These are phyloP conservation scores for Xerocomellus intermedius DNA, from an alignment of 768 basidiomycete species.

Conservation along the genomic window DNA sequence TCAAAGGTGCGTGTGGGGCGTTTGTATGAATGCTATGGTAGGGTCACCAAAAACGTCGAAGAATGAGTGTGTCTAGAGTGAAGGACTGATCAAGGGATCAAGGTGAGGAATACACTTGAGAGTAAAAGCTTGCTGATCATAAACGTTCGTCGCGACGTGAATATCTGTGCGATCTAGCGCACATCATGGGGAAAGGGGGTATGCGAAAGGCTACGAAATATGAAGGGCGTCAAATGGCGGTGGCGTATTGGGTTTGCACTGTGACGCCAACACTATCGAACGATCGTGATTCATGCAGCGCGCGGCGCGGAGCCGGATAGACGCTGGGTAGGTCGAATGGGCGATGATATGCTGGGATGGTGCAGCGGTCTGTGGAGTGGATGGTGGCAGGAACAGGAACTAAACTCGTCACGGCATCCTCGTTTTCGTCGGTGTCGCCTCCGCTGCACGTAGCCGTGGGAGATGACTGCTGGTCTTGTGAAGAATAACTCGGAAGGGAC, in stretches of 20 bases:
- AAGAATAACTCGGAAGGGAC: slow-evolving; percentile 13
- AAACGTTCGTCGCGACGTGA: slow-evolving; percentile 14
- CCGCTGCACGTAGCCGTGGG: slow-evolving; percentile 2
- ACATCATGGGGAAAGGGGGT: not conserved
- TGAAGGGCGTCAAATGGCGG: slow-evolving; percentile 1
- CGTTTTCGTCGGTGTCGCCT: not conserved
- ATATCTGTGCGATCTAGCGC: slow-evolving; percentile 16
- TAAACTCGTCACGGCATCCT: not conserved
- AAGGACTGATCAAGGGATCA: slow-evolving; percentile 2
- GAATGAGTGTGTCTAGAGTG: not conserved
- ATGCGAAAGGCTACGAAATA: not conserved
- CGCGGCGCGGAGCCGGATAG: not conserved
- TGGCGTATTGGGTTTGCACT: slow-evolving; percentile 13
- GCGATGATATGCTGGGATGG: slow-evolving; percentile 13
- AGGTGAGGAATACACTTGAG: not conserved
- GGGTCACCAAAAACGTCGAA: slow-evolving; percentile 1
- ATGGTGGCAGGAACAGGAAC: too few relatives aligned
- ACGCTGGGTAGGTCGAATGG: slow-evolving; percentile 16
- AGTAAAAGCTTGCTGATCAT: not conserved
- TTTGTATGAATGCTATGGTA: not conserved
- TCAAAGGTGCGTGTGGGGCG: not conserved
- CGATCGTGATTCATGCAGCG: slow-evolving; percentile 1
- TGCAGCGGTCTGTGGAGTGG: too few relatives aligned
- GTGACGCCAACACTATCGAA: slow-evolving; percentile 8
- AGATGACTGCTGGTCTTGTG: not conserved